These are phyloP conservation scores for Zalaria sp. DNA, from an alignment of 2,329 filamentous ascomycete genomes.

Conservation along the genomic window DNA sequence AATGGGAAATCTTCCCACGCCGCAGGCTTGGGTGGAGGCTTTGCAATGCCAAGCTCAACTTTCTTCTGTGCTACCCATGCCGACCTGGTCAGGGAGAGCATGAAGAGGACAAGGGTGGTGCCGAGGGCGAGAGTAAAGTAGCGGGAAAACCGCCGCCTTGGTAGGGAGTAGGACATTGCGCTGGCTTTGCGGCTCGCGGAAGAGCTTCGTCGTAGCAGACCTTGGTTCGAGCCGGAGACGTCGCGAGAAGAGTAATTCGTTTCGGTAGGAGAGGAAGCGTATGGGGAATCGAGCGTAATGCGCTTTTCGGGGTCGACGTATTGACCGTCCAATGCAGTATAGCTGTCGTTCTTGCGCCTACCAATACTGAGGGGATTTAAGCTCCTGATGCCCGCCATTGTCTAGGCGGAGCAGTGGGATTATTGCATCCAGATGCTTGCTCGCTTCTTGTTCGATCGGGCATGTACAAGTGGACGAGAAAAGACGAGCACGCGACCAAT, in stretches of 20 bases:
- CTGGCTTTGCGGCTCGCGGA: constrained; percentile 7
- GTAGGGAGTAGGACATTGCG: constrained; percentile 18
- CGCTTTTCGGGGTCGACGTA: constrained; percentile 5
- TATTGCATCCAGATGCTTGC: not conserved
- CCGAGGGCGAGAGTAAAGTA: constrained; percentile 65
- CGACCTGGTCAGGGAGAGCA: constrained; percentile 52
- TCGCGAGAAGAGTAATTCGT: constrained; percentile 10
- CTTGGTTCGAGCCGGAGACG: constrained; percentile 11
- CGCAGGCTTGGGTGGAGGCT: constrained; percentile 48
- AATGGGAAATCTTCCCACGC: constrained; percentile 83
- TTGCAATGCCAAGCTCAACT: constrained; percentile 37
- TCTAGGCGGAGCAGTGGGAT: not conserved
- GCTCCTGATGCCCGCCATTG: not conserved
- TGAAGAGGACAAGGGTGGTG: constrained; percentile 58
- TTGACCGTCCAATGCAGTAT: constrained; percentile 5
- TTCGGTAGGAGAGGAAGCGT: not conserved
- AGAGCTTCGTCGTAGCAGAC: constrained; percentile 14
- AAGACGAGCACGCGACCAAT: no score
- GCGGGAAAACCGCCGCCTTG: constrained; percentile 51
- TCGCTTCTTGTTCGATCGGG: no score
- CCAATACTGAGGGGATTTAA: not conserved
- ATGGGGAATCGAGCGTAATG: not conserved
- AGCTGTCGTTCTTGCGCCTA: constrained; percentile 1
- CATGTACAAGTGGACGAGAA: no score
- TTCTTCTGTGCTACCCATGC: constrained; percentile 31